Evolutionary conservation across 495 filamentous ascomycete genomes (phyloP), one percentile per base, ranked within the genome.

Genomic region (Evansstolkia leycettana): DNA sequence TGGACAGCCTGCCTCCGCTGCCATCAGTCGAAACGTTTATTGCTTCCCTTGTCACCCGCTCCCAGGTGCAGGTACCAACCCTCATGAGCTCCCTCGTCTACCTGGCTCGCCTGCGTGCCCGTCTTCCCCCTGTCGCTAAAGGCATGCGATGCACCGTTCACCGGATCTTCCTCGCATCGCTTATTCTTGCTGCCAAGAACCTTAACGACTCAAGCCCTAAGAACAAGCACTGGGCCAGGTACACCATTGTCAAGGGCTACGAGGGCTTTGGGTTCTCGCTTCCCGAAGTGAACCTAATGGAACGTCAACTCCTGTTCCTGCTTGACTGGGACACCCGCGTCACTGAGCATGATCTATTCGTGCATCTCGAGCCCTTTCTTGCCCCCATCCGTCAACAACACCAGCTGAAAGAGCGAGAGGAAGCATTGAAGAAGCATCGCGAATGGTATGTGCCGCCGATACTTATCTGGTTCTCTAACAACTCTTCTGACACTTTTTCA

Each of bases 221-320:
- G 79, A 98, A 98, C 73, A 96, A 95, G 76, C 90, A 98, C 68
- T 98, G 90, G 90, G 87, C 90, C 17, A 76, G 72, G 39, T 98
- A 96, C 68, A 89, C 82, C 34, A 58, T 62, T 27, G 77, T 90
- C 38, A 74, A 78, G 45, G 79, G 78, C 31, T 81, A 63, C 52
- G 81, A 83, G 31, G 74, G 65, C 37, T 98, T 96, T 55, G 82
- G 88, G 42, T 98, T 96, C 69, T 87, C 77, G 31, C 67, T 87
- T 30, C 88, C 85, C 13, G 89, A 96, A 63, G 89, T 96, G 40
- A 96, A 95, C 65, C 70, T 94, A 32, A 96, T 96, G 89, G 89
- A 96, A 69, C 90, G 90, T 67, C 89, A 96, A 59, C 73, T 96
- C 19, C 76, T 96, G 26, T 88, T 83, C 67, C 73, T 96, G 31